A percentile compares a stretch with the other conserved stretches of the same genome.
These are phyloP conservation scores for Zoysia pacifica DNA, from an alignment of 176 grass and related monocot species.

Conservation along the genomic window DNA sequence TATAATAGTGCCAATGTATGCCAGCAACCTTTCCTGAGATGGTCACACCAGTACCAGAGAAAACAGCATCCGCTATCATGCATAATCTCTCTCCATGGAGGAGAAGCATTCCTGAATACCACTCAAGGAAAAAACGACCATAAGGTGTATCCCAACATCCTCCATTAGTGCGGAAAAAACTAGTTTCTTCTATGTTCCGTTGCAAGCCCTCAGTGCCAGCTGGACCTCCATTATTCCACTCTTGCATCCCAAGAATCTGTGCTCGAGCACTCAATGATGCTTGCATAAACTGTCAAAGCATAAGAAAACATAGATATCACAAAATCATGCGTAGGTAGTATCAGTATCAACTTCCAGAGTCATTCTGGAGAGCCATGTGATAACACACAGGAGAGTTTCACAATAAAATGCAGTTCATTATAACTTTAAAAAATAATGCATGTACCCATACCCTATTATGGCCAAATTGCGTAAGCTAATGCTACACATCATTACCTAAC, in stretches of 20 bases:
- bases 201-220: slow-evolving; percentile 20
- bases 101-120: slow-evolving; percentile 77
- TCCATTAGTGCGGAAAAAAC: slow-evolving; percentile 52
- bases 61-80: slow-evolving; percentile 50
- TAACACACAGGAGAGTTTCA: no score
- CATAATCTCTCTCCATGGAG: slow-evolving; percentile 76
- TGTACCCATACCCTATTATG: not conserved
- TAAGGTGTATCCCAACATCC: slow-evolving; percentile 69
- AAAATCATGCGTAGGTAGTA: not conserved
- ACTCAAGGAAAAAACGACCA: slow-evolving; percentile 72
- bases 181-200: slow-evolving; percentile 50
- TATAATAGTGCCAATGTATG: slow-evolving; percentile 72
- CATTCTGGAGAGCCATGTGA: not conserved
- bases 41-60: slow-evolving; percentile 55
- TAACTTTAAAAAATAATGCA: no score
- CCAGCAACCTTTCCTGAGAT: slow-evolving; percentile 66
- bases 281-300: slow-evolving; percentile 70
- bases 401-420: no score
- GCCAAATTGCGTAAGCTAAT: not conserved
- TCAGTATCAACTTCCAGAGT: not conserved
- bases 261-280: slow-evolving; percentile 59
- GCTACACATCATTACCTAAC: no score
- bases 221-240: slow-evolving; percentile 47
- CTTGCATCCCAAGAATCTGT: slow-evolving; percentile 42
- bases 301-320: slow-evolving; percentile 27